Conservation (phyloP, 139 green algal genomes). For the Dunaliella primolecta region DNA sequence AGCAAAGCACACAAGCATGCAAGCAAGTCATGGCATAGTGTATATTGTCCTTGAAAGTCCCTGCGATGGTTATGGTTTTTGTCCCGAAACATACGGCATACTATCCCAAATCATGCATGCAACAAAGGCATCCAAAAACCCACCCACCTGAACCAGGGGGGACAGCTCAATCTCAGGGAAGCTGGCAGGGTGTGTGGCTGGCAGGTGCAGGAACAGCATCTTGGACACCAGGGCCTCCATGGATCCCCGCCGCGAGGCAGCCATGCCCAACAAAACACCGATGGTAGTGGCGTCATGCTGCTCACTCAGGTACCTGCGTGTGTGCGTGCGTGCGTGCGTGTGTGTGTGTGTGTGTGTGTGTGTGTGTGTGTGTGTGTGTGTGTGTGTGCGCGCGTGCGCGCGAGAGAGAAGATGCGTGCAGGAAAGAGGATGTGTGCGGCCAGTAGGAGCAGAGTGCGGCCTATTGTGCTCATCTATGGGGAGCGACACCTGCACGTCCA, state of each 20-base stretch:
- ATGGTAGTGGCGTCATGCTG: slow-evolving; percentile 85
- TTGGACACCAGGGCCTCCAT: slow-evolving; percentile 71
- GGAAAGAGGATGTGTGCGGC: slow-evolving; percentile 4
- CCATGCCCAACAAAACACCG: slow-evolving; percentile 83
- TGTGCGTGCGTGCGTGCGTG: not conserved
- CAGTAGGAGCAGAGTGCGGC: no score
- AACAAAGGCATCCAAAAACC: no score
- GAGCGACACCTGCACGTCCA: no score
- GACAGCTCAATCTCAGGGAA: slow-evolving; percentile 94
- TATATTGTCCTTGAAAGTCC: no score
- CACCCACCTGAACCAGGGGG: slow-evolving; percentile 69
- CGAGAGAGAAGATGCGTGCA: not conserved
- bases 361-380: slow-evolving; percentile 21
- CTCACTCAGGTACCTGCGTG: slow-evolving; percentile 64
- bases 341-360: slow-evolving; percentile 20
- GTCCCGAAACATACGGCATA: no score
- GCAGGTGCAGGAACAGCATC: slow-evolving; percentile 94
- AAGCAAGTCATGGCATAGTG: no score
- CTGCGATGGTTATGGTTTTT: no score
- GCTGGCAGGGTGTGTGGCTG: slow-evolving; percentile 71
- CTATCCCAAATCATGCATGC: no score
- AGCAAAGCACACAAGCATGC: no score
- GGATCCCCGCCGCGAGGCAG: slow-evolving; percentile 52
- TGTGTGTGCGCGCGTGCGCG: slow-evolving; percentile 32
- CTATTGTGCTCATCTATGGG: no score